These are phyloP conservation scores for Argentina anserina DNA, from an alignment of 306 rosid species.

Conservation along the genomic window DNA sequence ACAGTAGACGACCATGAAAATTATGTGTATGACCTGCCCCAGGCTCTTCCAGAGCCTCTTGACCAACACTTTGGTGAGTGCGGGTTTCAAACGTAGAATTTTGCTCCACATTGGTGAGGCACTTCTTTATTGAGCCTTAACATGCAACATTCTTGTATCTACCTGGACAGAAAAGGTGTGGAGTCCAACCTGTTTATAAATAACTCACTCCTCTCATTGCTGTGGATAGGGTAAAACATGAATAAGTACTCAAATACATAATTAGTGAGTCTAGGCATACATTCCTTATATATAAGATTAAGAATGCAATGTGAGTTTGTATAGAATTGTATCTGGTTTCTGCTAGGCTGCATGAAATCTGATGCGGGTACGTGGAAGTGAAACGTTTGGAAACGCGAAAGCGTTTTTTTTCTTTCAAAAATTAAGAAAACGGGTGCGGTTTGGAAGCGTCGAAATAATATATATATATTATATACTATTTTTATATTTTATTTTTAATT, in stretches of 20 bases:
- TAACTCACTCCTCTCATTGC: not conserved
- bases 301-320: not conserved
- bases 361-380: no score
- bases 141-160: not conserved
- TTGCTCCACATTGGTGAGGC: not conserved
- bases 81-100: slow-evolving; percentile 13
- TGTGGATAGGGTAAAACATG: not conserved
- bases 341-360: no score
- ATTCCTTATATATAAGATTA: not conserved
- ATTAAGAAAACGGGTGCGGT: no score
- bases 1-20: slow-evolving; percentile 42
- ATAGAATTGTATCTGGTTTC: slow-evolving; percentile 8
- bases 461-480: no score
- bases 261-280: not conserved
- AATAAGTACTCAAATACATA: not conserved
- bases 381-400: no score
- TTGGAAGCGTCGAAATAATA: no score
- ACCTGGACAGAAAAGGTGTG: not conserved
- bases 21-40: slow-evolving; percentile 52
- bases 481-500: no score
- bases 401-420: no score
- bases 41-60: slow-evolving; percentile 51
- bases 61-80: slow-evolving; percentile 65
- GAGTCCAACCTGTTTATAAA: not conserved
- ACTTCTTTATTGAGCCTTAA: not conserved